A percentile compares a stretch with the other conserved stretches of the same genome.
Evolutionary conservation across 306 rosid species (phyloP).

Genomic region (Pachyrhizus erosus): DNA sequence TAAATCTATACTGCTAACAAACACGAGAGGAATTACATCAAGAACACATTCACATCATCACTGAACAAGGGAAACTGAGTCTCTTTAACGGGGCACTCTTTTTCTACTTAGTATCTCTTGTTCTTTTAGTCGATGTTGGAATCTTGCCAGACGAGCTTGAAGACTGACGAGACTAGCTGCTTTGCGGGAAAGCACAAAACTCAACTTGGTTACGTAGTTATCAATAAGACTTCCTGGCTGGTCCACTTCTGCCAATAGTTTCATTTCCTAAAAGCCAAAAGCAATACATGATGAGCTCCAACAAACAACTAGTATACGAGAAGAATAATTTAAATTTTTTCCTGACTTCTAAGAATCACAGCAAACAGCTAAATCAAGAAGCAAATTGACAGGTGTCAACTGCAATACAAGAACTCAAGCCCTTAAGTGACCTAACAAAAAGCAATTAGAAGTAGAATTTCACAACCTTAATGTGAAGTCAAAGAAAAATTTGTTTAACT

Average conservation of each 20-base stretch:
- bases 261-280: slow-evolving; percentile 80
- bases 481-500: slow-evolving; percentile 46
- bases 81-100: slow-evolving; percentile 77
- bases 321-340: neutral
- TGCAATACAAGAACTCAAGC: slow-evolving; percentile 7
- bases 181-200: slow-evolving; percentile 91
- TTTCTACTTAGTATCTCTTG: slow-evolving; percentile 91
- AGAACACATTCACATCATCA: slow-evolving; percentile 41
- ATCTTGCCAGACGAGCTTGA: slow-evolving; percentile 93
- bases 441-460: slow-evolving; percentile 8
- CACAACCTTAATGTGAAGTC: neutral
- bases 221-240: slow-evolving; percentile 95
- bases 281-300: slow-evolving; percentile 31
- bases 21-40: slow-evolving; percentile 43
- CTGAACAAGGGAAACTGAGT: slow-evolving; percentile 37
- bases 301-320: neutral
- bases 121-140: slow-evolving; percentile 94
- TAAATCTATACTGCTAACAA: slow-evolving; percentile 44
- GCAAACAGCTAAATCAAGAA: neutral
- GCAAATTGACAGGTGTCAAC: neutral
- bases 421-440: neutral
- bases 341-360: neutral
- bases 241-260: slow-evolving; percentile 92
- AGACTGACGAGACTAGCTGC: slow-evolving; percentile 91
- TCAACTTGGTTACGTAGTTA: slow-evolving; percentile 86